Evolutionary conservation across 768 basidiomycete genomes (phyloP).

Genomic region (Paxillus involutus): DNA sequence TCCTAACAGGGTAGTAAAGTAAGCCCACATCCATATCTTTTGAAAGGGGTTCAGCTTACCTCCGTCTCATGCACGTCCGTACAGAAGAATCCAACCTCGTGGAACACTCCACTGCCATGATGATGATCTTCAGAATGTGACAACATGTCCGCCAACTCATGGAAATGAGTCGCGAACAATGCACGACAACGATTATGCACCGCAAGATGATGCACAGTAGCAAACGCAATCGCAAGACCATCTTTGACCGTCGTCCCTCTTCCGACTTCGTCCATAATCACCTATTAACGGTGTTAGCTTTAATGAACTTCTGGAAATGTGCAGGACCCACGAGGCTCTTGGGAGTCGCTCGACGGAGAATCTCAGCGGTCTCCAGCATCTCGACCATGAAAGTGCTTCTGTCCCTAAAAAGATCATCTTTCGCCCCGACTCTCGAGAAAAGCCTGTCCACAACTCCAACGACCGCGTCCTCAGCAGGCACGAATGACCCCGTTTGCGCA

Average conservation of each 20-base stretch:
- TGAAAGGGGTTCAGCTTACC: slow-evolving; percentile 42
- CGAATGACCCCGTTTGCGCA: slow-evolving; percentile 91
- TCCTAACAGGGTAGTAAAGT: slow-evolving; percentile 44
- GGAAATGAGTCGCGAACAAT: slow-evolving; percentile 99
- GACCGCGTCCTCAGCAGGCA: slow-evolving; percentile 80
- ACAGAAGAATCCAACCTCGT: slow-evolving; percentile 79
- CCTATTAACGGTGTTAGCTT: slow-evolving; percentile 42
- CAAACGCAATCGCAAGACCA: slow-evolving; percentile 92
- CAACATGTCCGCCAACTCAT: slow-evolving; percentile 87
- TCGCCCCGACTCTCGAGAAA: slow-evolving; percentile 93
- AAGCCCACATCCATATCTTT: neutral
- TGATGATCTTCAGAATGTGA: slow-evolving; percentile 48
- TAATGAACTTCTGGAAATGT: neutral
- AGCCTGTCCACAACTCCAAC: slow-evolving; percentile 89
- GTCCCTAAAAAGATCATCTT: slow-evolving; percentile 92
- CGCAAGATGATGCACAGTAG: slow-evolving; percentile 80
- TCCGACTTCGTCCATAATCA: slow-evolving; percentile 99
- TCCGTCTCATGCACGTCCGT: slow-evolving; percentile 80
- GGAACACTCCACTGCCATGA: slow-evolving; percentile 48
- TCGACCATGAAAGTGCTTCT: slow-evolving; percentile 99
- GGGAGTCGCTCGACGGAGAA: slow-evolving; percentile 79
- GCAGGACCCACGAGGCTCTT: slow-evolving; percentile 67
- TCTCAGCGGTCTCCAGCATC: slow-evolving; percentile 93
- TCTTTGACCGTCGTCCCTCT: slow-evolving; percentile 91
- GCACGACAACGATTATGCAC: slow-evolving; percentile 72